A percentile compares a stretch with the other conserved stretches of the same genome.
Evolutionary conservation across 2,329 filamentous ascomycete species (phyloP).

Genomic region (Colletotrichum eleusines): DNA sequence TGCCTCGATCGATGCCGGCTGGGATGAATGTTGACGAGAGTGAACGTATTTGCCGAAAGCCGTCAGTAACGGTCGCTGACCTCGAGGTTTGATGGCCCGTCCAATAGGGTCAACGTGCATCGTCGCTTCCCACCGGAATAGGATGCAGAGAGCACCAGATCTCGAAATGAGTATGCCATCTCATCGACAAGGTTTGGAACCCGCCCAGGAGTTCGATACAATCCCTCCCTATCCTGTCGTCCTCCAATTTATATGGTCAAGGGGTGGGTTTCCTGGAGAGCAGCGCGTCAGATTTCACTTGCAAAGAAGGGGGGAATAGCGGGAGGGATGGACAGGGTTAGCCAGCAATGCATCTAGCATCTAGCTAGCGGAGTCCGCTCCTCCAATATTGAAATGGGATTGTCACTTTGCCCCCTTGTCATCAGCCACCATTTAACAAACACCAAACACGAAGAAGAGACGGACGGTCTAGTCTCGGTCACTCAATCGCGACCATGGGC

Average conservation of each 20-base stretch:
- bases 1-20: constrained; percentile 12
- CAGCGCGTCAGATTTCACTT: constrained; percentile 30
- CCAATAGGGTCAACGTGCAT: constrained; percentile 6
- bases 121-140: not conserved
- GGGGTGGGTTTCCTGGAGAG: constrained; percentile 33
- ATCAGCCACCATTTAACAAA: constrained; percentile 30
- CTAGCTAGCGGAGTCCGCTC: constrained; percentile 27
- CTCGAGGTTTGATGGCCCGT: constrained; percentile 15
- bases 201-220: constrained; percentile 7
- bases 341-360: constrained; percentile 26
- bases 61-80: constrained; percentile 15
- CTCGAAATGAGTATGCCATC: not conserved
- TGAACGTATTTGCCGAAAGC: constrained; percentile 27
- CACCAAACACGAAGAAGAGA: not conserved
- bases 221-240: constrained; percentile 8
- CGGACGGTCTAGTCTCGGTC: constrained; percentile 13
- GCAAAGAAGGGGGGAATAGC: not conserved
- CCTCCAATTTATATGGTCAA: constrained; percentile 19
- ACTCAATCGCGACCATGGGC: constrained; percentile 2
- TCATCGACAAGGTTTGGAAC: not conserved
- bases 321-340: constrained; percentile 22
- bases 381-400: constrained; percentile 37
- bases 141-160: constrained; percentile 7
- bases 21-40: constrained; percentile 1
- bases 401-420: constrained; percentile 26